Conservation (phyloP, 148 eudicot species). For the Rhododendron kiyosumense region DNA sequence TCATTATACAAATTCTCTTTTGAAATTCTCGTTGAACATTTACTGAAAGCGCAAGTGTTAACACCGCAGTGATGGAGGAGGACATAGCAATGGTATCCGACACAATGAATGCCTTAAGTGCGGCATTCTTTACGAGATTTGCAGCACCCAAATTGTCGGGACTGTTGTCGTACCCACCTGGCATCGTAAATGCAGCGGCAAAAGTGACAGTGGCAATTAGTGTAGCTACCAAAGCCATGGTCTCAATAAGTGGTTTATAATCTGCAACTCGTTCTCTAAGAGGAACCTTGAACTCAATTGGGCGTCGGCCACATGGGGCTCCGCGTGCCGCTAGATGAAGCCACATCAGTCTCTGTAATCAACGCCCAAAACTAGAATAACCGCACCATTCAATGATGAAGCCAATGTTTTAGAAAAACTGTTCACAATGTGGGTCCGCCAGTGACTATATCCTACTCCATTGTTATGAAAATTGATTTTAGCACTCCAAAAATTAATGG, state of each 20-base stretch:
- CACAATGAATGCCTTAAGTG: not conserved
- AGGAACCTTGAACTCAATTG: no score
- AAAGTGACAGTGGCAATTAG: not conserved
- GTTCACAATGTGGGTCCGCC: no score
- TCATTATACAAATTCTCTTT: not conserved
- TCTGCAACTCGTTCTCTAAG: not conserved
- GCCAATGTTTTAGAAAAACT: no score
- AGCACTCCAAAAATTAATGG: no score
- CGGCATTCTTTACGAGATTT: not conserved
- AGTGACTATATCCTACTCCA: no score
- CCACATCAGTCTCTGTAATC: no score
- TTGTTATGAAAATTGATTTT: no score
- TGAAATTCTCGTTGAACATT: not conserved
- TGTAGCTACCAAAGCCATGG: not conserved
- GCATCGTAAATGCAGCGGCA: not conserved
- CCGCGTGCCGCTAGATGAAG: no score
- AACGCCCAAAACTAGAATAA: no score
- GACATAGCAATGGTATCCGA: not conserved
- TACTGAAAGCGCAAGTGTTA: not conserved
- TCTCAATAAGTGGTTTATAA: not conserved
- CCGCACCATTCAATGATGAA: no score
- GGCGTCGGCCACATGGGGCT: no score
- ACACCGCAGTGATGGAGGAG: not conserved
- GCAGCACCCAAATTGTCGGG: not conserved
- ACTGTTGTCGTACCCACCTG: not conserved